Evolutionary conservation across 1,284 basidiomycete species (phyloP), one percentile per base, ranked within the genome.

Genomic region (Singerocomus rubriflavus): DNA sequence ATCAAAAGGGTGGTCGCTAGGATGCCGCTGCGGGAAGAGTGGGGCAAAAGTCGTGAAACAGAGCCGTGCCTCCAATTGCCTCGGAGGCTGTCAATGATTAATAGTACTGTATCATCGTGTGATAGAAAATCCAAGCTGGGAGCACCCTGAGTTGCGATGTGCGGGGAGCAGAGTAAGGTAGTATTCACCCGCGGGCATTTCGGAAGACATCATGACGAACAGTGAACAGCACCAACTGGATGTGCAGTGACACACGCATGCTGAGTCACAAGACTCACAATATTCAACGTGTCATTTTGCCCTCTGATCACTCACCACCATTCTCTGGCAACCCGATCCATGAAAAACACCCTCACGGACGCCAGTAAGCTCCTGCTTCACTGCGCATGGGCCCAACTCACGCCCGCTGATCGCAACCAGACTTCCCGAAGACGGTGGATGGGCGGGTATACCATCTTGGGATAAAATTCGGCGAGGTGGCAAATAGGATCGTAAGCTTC

Each of bases 391-490:
- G 8, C n/a, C 2, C 5, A 14, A 36, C 9, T 21, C 21, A 21
- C 21, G 3, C n/a, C 34, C 26, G 42, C 33, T 48, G 29, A 57
- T 50, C 16, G 34, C 45, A 44, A 57, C 39, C 53, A 90, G 87
- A 90, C 71, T 88, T 89, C 62, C 88, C 87, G 50, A 78, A 80
- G 50, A 86, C 86, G 41, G 73, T 74, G 38, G 84, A 85, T 64
- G 77, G 78, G 46, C 81, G 85, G 53, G 85, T 88, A 45, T 90
- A 90, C 66, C 87, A 90, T 68, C 77, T 90, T n/a, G 87, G 86
- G 37, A 67, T 90, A 53, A 77, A 80, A 45, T 73, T 78, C 36
- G 88, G 88, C 17, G 85, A 91, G 64, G 84, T 92, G 21, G 87
- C 91, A 42, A 92, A 91, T 68, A 80, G 88, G 42, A 87, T 92